Percentiles rank a stretch among this genome's conserved stretches.
phyloP scores from a whole-genome alignment of 2,329 filamentous ascomycete genomes.

The Emergomyces orientalis region DNA sequence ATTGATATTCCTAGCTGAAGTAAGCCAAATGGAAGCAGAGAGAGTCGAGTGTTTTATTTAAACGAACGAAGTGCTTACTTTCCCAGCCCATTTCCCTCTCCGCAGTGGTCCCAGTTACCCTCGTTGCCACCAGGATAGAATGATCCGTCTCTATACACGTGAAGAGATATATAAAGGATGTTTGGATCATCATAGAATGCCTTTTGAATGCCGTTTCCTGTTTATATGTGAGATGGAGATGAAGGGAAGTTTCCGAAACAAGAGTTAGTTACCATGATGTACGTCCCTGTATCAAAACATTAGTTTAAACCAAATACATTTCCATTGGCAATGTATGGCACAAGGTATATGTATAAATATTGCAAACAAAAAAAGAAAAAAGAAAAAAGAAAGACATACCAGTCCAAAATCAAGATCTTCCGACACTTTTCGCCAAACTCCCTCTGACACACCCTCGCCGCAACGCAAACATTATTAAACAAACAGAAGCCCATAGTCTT shows the following conservation, averaged over 20 bases:
- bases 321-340: neutral
- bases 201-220: conserved; percentile 87
- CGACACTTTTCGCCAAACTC: conserved; percentile 72
- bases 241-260: neutral
- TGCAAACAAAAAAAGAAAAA: neutral
- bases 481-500: conserved; percentile 89
- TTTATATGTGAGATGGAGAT: conserved; percentile 3
- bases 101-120: conserved; percentile 52
- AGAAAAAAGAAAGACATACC: conserved; percentile 47
- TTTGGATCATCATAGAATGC: conserved; percentile 94
- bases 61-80: conserved; percentile 31
- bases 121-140: conserved; percentile 69
- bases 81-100: conserved; percentile 48
- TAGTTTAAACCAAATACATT: conserved; percentile 11
- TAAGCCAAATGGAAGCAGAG: conserved; percentile 13
- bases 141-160: conserved; percentile 71
- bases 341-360: neutral
- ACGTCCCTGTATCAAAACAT: conserved; percentile 46
- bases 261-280: conserved; percentile 46
- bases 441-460: conserved; percentile 74
- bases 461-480: conserved; percentile 95
- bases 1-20: conserved; percentile 49
- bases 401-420: conserved; percentile 88
- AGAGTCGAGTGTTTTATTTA: neutral
- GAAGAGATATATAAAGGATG: conserved; percentile 87